A percentile compares a stretch with the other conserved stretches of the same genome.
Evolutionary conservation across 1,284 basidiomycete genomes (phyloP).

Genomic region (Cutaneotrichosporon sp.): DNA sequence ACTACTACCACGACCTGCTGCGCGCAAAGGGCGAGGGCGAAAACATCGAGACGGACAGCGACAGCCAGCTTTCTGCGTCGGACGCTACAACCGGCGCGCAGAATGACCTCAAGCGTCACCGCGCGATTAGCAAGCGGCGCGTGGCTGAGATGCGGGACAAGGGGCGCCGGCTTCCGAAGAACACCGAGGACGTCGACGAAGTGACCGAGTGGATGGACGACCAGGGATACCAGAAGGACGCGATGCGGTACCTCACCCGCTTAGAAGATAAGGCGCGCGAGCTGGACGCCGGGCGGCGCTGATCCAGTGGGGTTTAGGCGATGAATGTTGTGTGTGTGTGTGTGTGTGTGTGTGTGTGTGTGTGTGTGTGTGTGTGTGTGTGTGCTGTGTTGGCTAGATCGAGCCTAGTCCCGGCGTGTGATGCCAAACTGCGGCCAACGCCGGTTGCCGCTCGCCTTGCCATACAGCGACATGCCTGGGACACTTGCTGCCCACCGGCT

Average conservation of each 20-base stretch:
- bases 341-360: no score
- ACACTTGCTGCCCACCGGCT: no score
- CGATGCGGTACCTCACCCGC: neutral
- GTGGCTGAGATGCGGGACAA: conserved; percentile 26
- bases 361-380: no score
- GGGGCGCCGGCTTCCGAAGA: conserved; percentile 24
- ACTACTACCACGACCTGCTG: conserved; percentile 36
- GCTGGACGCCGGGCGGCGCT: no score
- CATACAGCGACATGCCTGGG: no score
- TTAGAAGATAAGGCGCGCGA: neutral
- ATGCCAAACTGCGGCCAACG: no score
- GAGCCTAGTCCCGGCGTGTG: no score
- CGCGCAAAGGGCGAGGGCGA: conserved; percentile 25
- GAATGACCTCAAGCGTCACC: conserved; percentile 9
- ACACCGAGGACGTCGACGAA: conserved; percentile 63
- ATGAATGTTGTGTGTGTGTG: no score
- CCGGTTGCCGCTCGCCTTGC: no score
- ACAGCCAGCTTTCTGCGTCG: conserved; percentile 14
- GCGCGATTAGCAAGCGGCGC: conserved; percentile 16
- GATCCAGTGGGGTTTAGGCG: no score
- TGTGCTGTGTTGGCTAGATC: no score
- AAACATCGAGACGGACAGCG: neutral
- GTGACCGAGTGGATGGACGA: conserved; percentile 80
- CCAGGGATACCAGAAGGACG: conserved; percentile 61
- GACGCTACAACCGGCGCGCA: conserved; percentile 24